A percentile compares a stretch with the other conserved stretches of the same genome.
Evolutionary conservation across 169 alveolate genomes (phyloP).

Genomic region (Eimeria acervulina): DNA sequence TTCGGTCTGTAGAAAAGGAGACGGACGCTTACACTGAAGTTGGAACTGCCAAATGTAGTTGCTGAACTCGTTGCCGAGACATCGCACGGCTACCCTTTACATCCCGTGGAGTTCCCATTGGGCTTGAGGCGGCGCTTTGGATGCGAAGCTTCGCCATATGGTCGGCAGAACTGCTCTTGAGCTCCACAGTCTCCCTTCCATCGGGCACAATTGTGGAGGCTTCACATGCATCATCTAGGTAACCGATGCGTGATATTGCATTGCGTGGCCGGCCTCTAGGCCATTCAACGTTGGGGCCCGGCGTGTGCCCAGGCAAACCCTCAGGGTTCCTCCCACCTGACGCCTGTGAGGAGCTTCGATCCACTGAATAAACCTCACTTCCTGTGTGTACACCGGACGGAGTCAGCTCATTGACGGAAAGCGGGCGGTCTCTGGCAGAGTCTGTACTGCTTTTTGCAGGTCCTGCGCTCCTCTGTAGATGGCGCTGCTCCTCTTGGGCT

Average conservation of each 20-base stretch:
- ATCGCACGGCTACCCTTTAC: background rate
- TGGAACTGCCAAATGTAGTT: slow-evolving; percentile 31
- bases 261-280: slow-evolving; percentile 32
- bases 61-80: slow-evolving; percentile 62
- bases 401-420: slow-evolving; percentile 31
- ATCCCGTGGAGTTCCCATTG: background rate
- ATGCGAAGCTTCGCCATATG: background rate
- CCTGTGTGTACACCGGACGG: background rate
- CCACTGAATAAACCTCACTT: background rate
- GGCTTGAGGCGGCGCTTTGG: background rate
- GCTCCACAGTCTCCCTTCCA: background rate
- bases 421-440: slow-evolving; percentile 23
- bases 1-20: background rate
- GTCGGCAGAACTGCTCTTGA: background rate
- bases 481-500: background rate
- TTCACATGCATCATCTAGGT: background rate
- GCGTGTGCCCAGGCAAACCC: background rate
- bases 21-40: slow-evolving; percentile 23
- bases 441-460: background rate
- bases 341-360: background rate
- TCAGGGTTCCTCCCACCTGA: background rate
- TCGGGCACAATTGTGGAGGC: background rate
- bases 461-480: background rate
- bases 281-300: background rate
- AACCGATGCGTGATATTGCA: slow-evolving; percentile 39